phyloP scores from a whole-genome alignment of 1,139 yeast genomes.

The Maudiozyma humilis region DNA sequence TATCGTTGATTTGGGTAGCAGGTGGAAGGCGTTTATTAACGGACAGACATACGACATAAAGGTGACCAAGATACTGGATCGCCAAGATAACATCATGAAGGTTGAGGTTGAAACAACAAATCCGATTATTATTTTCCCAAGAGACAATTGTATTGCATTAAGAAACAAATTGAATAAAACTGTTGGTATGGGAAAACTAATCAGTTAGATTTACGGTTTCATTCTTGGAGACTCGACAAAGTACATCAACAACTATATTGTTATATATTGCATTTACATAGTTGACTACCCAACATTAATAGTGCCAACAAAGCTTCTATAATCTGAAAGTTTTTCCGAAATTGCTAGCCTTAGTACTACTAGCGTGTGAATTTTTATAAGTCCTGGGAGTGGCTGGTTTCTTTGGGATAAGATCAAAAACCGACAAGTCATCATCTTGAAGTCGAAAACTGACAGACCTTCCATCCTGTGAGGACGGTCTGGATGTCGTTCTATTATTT shows the following conservation, averaged over 20 bases:
- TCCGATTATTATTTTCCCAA: neutral
- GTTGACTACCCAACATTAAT: no score
- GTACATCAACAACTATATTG: no score
- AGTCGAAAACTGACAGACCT: slow-evolving; percentile 19
- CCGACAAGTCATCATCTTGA: slow-evolving; percentile 27
- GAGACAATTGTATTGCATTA: neutral
- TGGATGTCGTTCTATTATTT: slow-evolving; percentile 8
- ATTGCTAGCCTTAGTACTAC: neutral
- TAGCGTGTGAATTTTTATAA: slow-evolving; percentile 1
- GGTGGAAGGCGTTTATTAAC: slow-evolving; percentile 1
- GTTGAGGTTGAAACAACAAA: neutral
- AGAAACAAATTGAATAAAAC: slow-evolving; percentile 7
- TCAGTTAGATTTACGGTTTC: neutral
- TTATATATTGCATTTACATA: neutral
- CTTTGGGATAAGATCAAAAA: slow-evolving; percentile 25
- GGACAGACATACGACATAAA: slow-evolving; percentile 1
- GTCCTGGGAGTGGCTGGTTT: slow-evolving; percentile 4
- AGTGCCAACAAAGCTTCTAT: no score
- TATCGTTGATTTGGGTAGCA: neutral
- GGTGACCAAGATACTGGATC: slow-evolving; percentile 1
- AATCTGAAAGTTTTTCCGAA: slow-evolving; percentile 3
- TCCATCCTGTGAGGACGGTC: slow-evolving; percentile 3
- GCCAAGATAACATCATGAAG: neutral
- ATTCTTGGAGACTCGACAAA: no score
- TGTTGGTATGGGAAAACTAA: slow-evolving; percentile 5